A percentile compares a stretch with the other conserved stretches of the same genome.
phyloP scores from a whole-genome alignment of 768 basidiomycete species.

The Baorangia bicolor region DNA sequence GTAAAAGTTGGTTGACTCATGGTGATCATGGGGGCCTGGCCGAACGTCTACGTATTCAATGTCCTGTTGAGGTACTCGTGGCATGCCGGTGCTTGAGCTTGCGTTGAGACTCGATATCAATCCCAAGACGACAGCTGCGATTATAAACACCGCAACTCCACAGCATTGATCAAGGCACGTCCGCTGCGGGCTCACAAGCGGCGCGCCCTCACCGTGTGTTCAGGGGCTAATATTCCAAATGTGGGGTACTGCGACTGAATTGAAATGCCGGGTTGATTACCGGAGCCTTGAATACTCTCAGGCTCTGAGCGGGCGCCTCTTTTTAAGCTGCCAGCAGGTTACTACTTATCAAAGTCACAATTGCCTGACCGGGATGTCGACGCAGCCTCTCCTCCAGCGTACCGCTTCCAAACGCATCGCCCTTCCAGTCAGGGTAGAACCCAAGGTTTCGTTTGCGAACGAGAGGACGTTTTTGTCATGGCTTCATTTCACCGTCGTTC shows the following conservation, averaged over 20 bases:
- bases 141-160: conserved; percentile 5
- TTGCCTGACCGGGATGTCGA: conserved; percentile 65
- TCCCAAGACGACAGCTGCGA: neutral
- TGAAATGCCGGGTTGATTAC: conserved; percentile 16
- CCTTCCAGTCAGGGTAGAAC: conserved; percentile 91
- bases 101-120: neutral
- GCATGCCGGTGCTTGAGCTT: conserved; percentile 14
- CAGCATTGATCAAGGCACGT: conserved; percentile 5
- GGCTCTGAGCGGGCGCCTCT: neutral
- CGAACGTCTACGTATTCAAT: conserved; percentile 28
- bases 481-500: conserved; percentile 97
- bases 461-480: conserved; percentile 97
- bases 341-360: neutral
- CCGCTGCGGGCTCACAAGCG: neutral
- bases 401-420: conserved; percentile 94
- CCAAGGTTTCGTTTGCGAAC: conserved; percentile 93
- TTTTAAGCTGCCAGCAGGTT: neutral
- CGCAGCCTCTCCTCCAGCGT: conserved; percentile 94
- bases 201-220: neutral
- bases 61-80: conserved; percentile 15
- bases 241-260: neutral
- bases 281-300: neutral
- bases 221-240: conserved; percentile 24
- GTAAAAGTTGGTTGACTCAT: conserved; percentile 42
- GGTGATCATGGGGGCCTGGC: neutral